Base-by-base conservation (phyloP, 192 early-diverging fungal species). In the Entophlyctis helioformis region DNA sequence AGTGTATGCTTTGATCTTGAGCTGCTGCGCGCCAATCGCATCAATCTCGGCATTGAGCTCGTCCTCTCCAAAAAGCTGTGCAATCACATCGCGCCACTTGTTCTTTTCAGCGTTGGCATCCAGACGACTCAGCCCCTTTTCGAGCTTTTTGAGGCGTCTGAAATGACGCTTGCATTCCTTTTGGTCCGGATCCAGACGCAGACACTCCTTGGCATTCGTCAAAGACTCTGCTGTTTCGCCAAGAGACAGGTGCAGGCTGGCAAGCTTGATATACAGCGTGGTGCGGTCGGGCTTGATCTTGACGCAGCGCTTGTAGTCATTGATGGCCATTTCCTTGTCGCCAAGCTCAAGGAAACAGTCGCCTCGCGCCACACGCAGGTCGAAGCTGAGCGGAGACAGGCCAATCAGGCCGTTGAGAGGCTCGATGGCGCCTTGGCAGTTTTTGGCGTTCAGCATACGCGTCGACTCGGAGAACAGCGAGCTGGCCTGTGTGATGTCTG, bases 121-220 rank as follows among this genome's bases (percentile, higher is more conserved):
- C 16, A 88, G 63, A 49, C 63, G 78, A 16, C 59, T 58, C 15
- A 91, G 48, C 24, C 63, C 66, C 56, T 89, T 87, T 28, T 87
- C 81, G 22, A 86, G 54, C 39, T 76, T 74, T 45, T 89, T 91
- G 28, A 91, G 48, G 39, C 57, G 63, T 21, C 71, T 59, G 55
- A 88, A 90, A 5, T 78, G 50, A 5, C 53, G 63, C 61, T 90
- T 91, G 73, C 94, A 97, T 24, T 61, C 27, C 57, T 86, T 88
- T 60, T 98, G 79, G 36, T 98, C 94, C 1, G 89, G 91, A 54
- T 98, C 94, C 3, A 81, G 80, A 22, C 79, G 73, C 11, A 94
- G 64, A 56, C 94, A 95, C 46, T 88, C 84, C 39, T 92, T 91
- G 48, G 85, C 65, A 46, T 72, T 67, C 0, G 67, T 51, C 25